A percentile compares a stretch with the other conserved stretches of the same genome.
phyloP scores from a whole-genome alignment of 208 protist genomes.

The Leishmania major region DNA sequence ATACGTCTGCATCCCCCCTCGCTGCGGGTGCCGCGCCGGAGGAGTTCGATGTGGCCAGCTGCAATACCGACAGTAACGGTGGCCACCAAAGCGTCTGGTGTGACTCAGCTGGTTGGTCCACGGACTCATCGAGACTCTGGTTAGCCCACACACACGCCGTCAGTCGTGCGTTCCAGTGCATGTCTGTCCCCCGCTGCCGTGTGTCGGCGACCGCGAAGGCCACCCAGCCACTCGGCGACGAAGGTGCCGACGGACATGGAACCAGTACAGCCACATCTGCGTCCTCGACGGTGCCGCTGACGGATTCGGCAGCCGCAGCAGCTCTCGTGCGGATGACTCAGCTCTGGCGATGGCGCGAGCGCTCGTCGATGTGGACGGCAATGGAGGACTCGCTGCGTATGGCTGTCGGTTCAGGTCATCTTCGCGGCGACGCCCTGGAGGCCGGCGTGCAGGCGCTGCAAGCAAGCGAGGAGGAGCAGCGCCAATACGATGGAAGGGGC shows the following conservation, averaged over 20 bases:
- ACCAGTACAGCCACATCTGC: neutral
- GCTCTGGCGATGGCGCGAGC: slow-evolving; percentile 16
- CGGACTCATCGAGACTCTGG: slow-evolving; percentile 19
- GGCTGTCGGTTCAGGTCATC: slow-evolving; percentile 37
- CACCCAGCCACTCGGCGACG: neutral
- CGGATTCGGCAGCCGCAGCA: neutral
- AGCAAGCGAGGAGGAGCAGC: slow-evolving; percentile 19
- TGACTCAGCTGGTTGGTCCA: slow-evolving; percentile 18
- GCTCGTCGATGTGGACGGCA: slow-evolving; percentile 29
- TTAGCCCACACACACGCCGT: slow-evolving; percentile 31
- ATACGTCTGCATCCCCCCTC: neutral
- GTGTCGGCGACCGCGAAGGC: neutral
- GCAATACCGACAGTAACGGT: neutral
- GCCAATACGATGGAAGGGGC: slow-evolving; percentile 19
- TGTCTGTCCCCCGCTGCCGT: neutral
- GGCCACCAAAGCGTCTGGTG: neutral
- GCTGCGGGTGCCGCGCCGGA: no score
- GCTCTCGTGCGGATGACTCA: slow-evolving; percentile 22
- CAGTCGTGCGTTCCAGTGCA: slow-evolving; percentile 15
- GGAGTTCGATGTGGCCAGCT: neutral
- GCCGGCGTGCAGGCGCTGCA: slow-evolving; percentile 52
- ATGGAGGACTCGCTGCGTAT: slow-evolving; percentile 46
- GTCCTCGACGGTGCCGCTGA: neutral
- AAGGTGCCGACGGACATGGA: neutral
- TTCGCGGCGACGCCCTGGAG: slow-evolving; percentile 49